Evolutionary conservation across 2,329 filamentous ascomycete species (phyloP).

Genomic region (Domatiomyces globalis): DNA sequence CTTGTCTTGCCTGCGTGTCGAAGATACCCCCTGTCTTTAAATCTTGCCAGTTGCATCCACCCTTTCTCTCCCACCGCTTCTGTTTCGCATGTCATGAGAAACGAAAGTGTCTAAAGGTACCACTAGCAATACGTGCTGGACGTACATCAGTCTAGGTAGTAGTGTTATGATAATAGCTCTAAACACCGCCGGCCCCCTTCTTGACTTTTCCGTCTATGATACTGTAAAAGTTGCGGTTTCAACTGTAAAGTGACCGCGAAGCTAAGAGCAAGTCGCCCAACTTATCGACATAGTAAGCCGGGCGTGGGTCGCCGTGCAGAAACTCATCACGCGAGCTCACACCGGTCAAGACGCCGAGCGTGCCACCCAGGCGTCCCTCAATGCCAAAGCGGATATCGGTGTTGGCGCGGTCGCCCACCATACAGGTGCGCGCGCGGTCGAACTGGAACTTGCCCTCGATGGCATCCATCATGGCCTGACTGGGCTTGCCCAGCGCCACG

Average conservation of each 20-base stretch:
- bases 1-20: not conserved
- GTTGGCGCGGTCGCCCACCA: conserved; percentile 87
- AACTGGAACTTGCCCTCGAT: conserved; percentile 92
- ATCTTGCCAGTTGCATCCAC: not conserved
- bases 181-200: not conserved
- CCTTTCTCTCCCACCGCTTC: not conserved
- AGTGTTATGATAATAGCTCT: not conserved
- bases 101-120: not conserved
- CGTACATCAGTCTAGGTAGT: not conserved
- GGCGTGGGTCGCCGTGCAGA: conserved; percentile 59
- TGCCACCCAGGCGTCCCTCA: conserved; percentile 79
- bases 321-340: conserved; percentile 72
- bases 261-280: conserved; percentile 55
- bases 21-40: not conserved
- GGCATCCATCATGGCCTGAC: conserved; percentile 98
- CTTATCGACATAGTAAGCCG: conserved; percentile 70
- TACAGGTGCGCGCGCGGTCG: conserved; percentile 71
- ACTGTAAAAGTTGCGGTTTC: not conserved
- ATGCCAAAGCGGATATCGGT: conserved; percentile 95
- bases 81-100: not conserved
- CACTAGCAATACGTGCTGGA: not conserved
- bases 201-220: not conserved
- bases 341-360: conserved; percentile 78
- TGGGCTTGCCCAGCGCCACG: conserved; percentile 77
- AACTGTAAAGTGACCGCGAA: not conserved